A percentile compares a stretch with the other conserved stretches of the same genome.
phyloP scores from a whole-genome alignment of 306 rosid genomes.

The Pterocarpus macrocarpus region DNA sequence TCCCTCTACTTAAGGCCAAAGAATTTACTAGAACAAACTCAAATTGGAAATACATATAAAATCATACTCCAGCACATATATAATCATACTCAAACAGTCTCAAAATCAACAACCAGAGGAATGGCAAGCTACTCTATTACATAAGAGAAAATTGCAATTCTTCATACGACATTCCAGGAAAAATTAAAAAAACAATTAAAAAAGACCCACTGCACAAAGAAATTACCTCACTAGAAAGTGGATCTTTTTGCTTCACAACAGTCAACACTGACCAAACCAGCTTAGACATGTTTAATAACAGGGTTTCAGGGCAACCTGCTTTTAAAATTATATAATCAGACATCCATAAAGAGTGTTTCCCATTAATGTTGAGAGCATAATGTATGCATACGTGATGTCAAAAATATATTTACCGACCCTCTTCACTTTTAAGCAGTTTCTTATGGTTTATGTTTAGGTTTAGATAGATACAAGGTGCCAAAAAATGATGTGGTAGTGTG shows the following conservation, averaged over 20 bases:
- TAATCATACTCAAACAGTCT: slow-evolving; percentile 18
- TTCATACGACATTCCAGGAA: slow-evolving; percentile 24
- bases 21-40: slow-evolving; percentile 3
- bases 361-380: slow-evolving; percentile 17
- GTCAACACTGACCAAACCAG: slow-evolving; percentile 87
- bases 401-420: slow-evolving; percentile 18
- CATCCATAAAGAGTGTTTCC: slow-evolving; percentile 25
- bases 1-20: neutral
- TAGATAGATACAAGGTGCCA: slow-evolving; percentile 38
- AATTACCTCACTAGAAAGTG: slow-evolving; percentile 97
- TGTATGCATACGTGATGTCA: neutral
- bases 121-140: slow-evolving; percentile 6
- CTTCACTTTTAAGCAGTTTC: slow-evolving; percentile 29
- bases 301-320: slow-evolving; percentile 93
- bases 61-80: no score
- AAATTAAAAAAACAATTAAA: neutral
- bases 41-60: neutral
- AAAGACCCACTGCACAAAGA: slow-evolving; percentile 35
- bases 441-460: slow-evolving; percentile 34
- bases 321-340: slow-evolving; percentile 33
- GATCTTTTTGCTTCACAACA: slow-evolving; percentile 82
- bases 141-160: slow-evolving; percentile 36
- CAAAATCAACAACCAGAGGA: slow-evolving; percentile 19
- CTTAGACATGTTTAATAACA: slow-evolving; percentile 87
- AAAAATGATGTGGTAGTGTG: neutral